Base-by-base conservation (phyloP, 352 stramenopile genomes). In the Phytophthora kernoviae region DNA sequence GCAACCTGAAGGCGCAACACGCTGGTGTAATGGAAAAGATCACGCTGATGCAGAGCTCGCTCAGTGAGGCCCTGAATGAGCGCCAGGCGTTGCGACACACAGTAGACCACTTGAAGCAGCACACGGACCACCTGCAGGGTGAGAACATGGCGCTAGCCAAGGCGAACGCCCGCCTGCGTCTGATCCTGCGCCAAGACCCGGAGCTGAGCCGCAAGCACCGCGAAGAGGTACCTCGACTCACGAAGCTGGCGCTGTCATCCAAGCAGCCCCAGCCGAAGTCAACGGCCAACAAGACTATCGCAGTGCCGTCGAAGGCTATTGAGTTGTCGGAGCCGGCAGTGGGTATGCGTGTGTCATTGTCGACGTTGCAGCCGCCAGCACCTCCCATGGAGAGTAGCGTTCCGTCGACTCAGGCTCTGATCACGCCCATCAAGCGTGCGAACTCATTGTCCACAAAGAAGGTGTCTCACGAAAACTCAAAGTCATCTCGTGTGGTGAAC, bases 71-170 rank as follows among this genome's bases (percentile, higher is more conserved):
- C 14, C 58, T 93, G 37, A 80, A 72, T 18, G 84, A 93, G 65
- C 83, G 84, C 45, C 84, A 87, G 60, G 76, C 80, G 39, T 66
- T 93, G 33, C 81, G 81, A 36, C 79, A 90, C 58, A 90, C 79
- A 40, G 81, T 90, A 11, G 78, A 90, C 22, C 79, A 88, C 49
- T 48, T 91, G 18, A 78, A 81, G 56, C 76, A 91, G 53, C 82
- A 95, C 66, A 84, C 79, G 33, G 82, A 91, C 21, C 79, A 89
- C 42, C 62, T 95, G 58, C 79, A 93, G 57, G 84, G 70, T 41
- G 84, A 95, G 57, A 95, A 95, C 66, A 79, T 87, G 70, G 80
- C 85, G 46, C 79, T 95, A 39, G 85, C 86, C 18, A 93, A 90
- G 62, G 86, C 84, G 11, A 95, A 95, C 52, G 86, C 86, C 3